Evolutionary conservation across 306 rosid species (phyloP).

Genomic region (Inga leiocalycina): DNA sequence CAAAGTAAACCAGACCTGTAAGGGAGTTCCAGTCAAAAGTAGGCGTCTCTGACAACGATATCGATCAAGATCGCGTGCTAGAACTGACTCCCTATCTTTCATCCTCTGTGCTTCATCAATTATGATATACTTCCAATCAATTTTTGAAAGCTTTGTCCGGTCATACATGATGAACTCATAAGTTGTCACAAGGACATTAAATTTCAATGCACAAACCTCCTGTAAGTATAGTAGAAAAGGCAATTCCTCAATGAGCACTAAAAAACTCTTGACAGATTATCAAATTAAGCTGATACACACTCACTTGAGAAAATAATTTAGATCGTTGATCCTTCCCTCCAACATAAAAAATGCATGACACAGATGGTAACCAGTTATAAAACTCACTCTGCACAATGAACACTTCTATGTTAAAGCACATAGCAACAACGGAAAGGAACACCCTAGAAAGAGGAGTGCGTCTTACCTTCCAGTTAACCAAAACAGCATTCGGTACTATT

Average conservation of each 20-base stretch:
- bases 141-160: constrained; percentile 90
- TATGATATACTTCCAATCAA: constrained; percentile 96
- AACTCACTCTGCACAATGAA: constrained; percentile 82
- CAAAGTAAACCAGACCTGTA: constrained; percentile 65
- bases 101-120: constrained; percentile 99
- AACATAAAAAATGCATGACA: constrained; percentile 91
- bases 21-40: constrained; percentile 98
- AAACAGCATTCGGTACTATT: constrained; percentile 97
- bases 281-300: constrained; percentile 41
- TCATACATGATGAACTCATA: constrained; percentile 99
- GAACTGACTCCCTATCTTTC: constrained; percentile 97
- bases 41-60: constrained; percentile 97
- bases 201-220: constrained; percentile 95
- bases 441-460: background rate
- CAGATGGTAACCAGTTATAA: constrained; percentile 92
- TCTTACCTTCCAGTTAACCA: constrained; percentile 98
- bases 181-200: constrained; percentile 98
- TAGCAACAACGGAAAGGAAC: constrained; percentile 16
- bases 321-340: constrained; percentile 92
- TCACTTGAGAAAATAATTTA: constrained; percentile 89
- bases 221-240: constrained; percentile 40
- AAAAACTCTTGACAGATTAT: constrained; percentile 26
- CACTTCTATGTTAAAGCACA: constrained; percentile 26
- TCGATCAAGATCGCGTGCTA: constrained; percentile 98
- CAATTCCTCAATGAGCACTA: constrained; percentile 25